Percentiles rank a stretch among this genome's conserved stretches.
Evolutionary conservation across 306 rosid genomes (phyloP).

Genomic region (Medicago truncatula): DNA sequence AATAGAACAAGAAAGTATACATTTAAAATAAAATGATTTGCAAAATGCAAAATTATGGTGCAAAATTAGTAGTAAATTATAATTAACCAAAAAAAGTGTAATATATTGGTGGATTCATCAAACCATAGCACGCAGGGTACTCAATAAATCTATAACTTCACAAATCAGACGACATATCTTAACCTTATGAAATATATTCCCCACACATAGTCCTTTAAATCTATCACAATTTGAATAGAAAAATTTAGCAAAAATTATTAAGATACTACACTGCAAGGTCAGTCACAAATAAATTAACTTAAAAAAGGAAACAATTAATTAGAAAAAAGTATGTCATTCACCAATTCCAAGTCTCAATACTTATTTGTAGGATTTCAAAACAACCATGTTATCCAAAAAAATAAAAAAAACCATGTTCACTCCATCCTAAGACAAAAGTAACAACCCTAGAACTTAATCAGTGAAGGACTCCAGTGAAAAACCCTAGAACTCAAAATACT

Average conservation of each 20-base stretch:
- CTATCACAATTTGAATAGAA: neutral
- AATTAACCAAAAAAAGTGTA: too few relatives aligned
- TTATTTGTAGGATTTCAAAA: constrained; percentile 43
- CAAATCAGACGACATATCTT: neutral
- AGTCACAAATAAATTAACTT: neutral
- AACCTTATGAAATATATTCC: neutral
- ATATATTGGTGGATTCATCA: neutral
- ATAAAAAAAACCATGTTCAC: neutral
- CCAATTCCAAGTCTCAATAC: constrained; percentile 33
- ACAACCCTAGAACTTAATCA: constrained; percentile 10
- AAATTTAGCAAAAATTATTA: too few relatives aligned
- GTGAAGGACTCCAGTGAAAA: constrained; percentile 25
- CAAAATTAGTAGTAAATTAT: too few relatives aligned
- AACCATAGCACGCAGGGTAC: neutral
- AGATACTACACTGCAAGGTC: too few relatives aligned
- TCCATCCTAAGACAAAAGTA: constrained; percentile 25
- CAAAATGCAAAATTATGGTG: too few relatives aligned
- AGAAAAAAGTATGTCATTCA: constrained; percentile 14
- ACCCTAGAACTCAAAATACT: constrained; percentile 37
- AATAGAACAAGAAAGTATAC: too few relatives aligned
- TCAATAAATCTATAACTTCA: neutral
- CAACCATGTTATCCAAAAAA: neutral
- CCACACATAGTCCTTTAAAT: neutral
- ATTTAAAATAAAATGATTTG: too few relatives aligned
- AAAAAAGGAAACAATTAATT: neutral